Evolutionary conservation across 2,329 filamentous ascomycete genomes (phyloP).

Genomic region (Zymoseptoria crescenta): DNA sequence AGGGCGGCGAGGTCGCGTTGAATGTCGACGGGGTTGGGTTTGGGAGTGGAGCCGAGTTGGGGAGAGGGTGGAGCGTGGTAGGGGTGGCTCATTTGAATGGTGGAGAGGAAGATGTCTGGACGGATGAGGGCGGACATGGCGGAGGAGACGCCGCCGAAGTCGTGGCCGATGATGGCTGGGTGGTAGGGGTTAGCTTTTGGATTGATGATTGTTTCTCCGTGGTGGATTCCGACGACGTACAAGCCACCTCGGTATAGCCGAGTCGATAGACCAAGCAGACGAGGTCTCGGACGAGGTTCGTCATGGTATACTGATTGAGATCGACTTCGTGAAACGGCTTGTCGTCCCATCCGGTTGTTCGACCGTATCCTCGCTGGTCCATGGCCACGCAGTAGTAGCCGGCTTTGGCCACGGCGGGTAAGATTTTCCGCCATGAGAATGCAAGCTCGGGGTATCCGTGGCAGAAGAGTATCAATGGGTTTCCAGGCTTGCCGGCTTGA

Average conservation of each 20-base stretch:
- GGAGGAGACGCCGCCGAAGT: conserved; percentile 57
- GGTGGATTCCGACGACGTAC: conserved; percentile 16
- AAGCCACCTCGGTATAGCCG: conserved; percentile 50
- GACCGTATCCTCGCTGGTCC: conserved; percentile 61
- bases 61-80: conserved; percentile 48
- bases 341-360: conserved; percentile 54
- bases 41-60: conserved; percentile 40
- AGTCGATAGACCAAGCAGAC: conserved; percentile 54
- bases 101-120: conserved; percentile 56
- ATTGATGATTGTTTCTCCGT: not conserved
- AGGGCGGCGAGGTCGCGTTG: conserved; percentile 49
- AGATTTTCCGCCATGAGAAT: conserved; percentile 60
- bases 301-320: conserved; percentile 49
- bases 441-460: conserved; percentile 64
- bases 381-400: conserved; percentile 61
- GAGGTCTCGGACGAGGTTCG: conserved; percentile 54
- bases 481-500: conserved; percentile 43
- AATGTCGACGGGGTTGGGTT: conserved; percentile 37
- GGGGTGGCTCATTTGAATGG: conserved; percentile 59
- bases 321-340: conserved; percentile 46
- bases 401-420: conserved; percentile 49
- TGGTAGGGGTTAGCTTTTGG: not conserved
- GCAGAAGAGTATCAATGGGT: conserved; percentile 53
- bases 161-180: conserved; percentile 51
- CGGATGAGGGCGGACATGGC: conserved; percentile 53